phyloP scores from a whole-genome alignment of 2,329 filamentous ascomycete genomes.

The Pseudopithomyces chartarum region DNA sequence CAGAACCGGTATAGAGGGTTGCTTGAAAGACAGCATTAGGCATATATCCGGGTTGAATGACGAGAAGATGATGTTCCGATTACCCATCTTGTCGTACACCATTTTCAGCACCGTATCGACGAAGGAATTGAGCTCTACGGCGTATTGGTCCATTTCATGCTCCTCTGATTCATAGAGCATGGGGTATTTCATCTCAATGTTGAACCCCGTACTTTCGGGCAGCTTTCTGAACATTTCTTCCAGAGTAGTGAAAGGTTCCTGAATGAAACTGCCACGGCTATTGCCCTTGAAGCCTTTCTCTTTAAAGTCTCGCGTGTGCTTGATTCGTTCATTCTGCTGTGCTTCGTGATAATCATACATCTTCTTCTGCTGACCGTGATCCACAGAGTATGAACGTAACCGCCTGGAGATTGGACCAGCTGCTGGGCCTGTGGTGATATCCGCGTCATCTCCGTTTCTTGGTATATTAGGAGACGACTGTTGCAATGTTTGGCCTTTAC shows the following conservation, averaged over 20 bases:
- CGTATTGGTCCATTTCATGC: slow-evolving; percentile 95
- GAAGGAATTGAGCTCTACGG: slow-evolving; percentile 94
- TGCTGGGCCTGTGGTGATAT: slow-evolving; percentile 19
- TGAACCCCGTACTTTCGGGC: slow-evolving; percentile 85
- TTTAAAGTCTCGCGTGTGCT: slow-evolving; percentile 95
- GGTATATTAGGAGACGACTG: slow-evolving; percentile 56
- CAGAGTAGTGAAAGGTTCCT: slow-evolving; percentile 92
- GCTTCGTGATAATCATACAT: slow-evolving; percentile 49
- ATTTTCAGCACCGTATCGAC: slow-evolving; percentile 90
- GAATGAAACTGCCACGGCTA: slow-evolving; percentile 90
- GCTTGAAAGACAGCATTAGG: slow-evolving; percentile 91
- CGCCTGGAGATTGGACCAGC: slow-evolving; percentile 33
- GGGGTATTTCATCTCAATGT: slow-evolving; percentile 99
- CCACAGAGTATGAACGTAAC: slow-evolving; percentile 64
- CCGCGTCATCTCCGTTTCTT: slow-evolving; percentile 15
- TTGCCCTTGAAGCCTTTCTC: slow-evolving; percentile 95
- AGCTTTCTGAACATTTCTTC: slow-evolving; percentile 90
- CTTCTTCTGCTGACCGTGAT: slow-evolving; percentile 49
- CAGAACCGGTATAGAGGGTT: slow-evolving; percentile 92
- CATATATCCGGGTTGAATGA: slow-evolving; percentile 98
- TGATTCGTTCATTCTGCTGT: slow-evolving; percentile 84
- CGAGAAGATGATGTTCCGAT: slow-evolving; percentile 94
- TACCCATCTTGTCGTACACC: slow-evolving; percentile 82
- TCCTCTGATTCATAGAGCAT: slow-evolving; percentile 96
- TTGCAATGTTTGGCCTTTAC: slow-evolving; percentile 58